These are phyloP conservation scores for Talaromyces sp. DNA, from an alignment of 2,329 filamentous ascomycete genomes.

Conservation along the genomic window DNA sequence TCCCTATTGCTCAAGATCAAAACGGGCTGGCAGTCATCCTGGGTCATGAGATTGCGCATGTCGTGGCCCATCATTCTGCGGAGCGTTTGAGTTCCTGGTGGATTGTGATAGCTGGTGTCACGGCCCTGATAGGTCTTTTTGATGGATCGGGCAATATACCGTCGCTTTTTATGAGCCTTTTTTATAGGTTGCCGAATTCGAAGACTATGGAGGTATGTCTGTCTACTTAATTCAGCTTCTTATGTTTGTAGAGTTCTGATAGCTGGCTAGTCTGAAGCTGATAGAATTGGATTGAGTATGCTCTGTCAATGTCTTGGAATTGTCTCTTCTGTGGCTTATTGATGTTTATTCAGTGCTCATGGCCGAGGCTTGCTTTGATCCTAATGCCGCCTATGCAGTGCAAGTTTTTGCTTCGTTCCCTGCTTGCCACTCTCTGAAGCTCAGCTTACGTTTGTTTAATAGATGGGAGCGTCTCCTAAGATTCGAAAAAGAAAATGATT, in stretches of 20 bases:
- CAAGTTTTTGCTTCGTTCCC: constrained; percentile 24
- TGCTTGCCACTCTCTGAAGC: background rate
- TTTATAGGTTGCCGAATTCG: constrained; percentile 50
- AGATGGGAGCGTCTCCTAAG: constrained; percentile 50
- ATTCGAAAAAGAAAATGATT: constrained; percentile 34
- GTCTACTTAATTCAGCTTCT: background rate
- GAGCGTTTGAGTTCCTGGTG: constrained; percentile 49
- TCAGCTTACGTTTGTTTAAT: background rate
- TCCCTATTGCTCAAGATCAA: constrained; percentile 52
- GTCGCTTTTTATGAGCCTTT: constrained; percentile 42
- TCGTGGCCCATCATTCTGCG: constrained; percentile 51
- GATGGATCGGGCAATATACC: constrained; percentile 35
- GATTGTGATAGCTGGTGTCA: constrained; percentile 24
- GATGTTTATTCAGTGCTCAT: constrained; percentile 48
- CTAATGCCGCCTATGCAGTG: constrained; percentile 49
- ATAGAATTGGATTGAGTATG: constrained; percentile 54
- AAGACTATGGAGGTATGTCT: constrained; percentile 49
- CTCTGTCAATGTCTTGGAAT: background rate
- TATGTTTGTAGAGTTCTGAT: constrained; percentile 8
- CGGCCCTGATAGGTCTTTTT: constrained; percentile 28
- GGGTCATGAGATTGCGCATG: constrained; percentile 61
- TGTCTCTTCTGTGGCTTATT: constrained; percentile 13
- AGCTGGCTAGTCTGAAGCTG: constrained; percentile 48
- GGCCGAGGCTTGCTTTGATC: constrained; percentile 56
- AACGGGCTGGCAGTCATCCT: constrained; percentile 57